Conservation (phyloP, 352 stramenopile species). For the Thraustochytrium striatum region DNA sequence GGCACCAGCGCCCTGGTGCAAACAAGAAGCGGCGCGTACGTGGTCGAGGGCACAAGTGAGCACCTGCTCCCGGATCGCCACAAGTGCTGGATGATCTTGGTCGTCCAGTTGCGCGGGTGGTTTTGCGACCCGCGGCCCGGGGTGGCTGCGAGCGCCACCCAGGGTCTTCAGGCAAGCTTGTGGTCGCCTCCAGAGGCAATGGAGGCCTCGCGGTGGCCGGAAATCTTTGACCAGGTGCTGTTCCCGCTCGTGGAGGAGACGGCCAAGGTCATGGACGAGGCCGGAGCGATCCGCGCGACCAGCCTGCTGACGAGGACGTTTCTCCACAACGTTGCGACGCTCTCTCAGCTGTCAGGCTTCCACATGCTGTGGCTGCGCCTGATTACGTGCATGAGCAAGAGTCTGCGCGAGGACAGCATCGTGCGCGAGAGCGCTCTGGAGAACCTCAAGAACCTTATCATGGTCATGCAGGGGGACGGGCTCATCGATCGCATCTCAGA, state of each 20-base stretch:
- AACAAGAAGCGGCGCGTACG: slow-evolving; percentile 5
- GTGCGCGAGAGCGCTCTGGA: slow-evolving; percentile 33
- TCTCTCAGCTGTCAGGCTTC: not conserved
- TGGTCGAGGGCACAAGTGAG: not conserved
- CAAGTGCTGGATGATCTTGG: slow-evolving; percentile 41
- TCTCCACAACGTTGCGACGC: slow-evolving; percentile 11
- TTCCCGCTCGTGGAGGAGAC: slow-evolving; percentile 33
- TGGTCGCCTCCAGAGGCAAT: slow-evolving; percentile 20
- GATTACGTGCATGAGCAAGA: not conserved
- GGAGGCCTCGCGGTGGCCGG: not conserved
- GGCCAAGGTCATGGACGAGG: not conserved
- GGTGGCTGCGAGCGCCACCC: slow-evolving; percentile 19
- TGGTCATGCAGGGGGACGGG: slow-evolving; percentile 34
- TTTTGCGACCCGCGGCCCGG: slow-evolving; percentile 20
- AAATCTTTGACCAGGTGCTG: slow-evolving; percentile 37
- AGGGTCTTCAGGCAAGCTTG: not conserved
- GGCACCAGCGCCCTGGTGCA: not conserved
- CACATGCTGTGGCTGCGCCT: slow-evolving; percentile 17
- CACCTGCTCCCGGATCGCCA: slow-evolving; percentile 16
- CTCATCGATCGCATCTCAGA: slow-evolving; percentile 14
- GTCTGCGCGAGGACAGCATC: not conserved
- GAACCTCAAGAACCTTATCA: slow-evolving; percentile 30
- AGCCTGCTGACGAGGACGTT: slow-evolving; percentile 41
- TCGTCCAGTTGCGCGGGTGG: slow-evolving; percentile 19
- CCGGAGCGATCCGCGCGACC: not conserved